phyloP scores from a whole-genome alignment of 2,329 filamentous ascomycete species.

The Aphanoascus verrucosus region DNA sequence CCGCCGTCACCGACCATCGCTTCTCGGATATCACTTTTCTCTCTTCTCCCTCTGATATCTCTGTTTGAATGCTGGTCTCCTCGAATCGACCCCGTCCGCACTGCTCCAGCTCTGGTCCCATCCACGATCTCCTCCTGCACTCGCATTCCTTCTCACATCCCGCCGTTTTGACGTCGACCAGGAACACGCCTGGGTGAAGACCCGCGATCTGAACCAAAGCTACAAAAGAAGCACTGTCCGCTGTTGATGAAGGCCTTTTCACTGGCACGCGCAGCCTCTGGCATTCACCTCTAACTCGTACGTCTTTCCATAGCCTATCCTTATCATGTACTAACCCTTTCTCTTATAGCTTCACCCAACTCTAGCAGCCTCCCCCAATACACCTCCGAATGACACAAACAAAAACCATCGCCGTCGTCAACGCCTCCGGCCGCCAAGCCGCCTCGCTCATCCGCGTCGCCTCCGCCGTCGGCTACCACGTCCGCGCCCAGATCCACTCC shows the following conservation, averaged over 20 bases:
- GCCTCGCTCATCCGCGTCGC: slow-evolving; percentile 91
- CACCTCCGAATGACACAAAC: slow-evolving; percentile 32
- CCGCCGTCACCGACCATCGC: too few species aligned
- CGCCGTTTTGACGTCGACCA: slow-evolving; percentile 6
- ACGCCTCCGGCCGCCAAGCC: slow-evolving; percentile 89
- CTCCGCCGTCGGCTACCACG: slow-evolving; percentile 83
- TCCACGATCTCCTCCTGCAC: not conserved
- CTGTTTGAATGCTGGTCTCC: too few species aligned
- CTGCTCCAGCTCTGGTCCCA: not conserved
- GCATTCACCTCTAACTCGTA: not conserved
- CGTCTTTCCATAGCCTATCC: not conserved
- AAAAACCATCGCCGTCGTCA: slow-evolving; percentile 84
- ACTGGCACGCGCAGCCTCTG: not conserved
- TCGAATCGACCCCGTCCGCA: not conserved
- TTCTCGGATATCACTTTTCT: too few species aligned
- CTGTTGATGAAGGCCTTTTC: not conserved
- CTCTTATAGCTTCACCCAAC: not conserved
- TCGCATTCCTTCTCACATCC: not conserved
- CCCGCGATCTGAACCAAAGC: not conserved
- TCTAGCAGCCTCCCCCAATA: not conserved
- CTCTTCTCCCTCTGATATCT: too few species aligned
- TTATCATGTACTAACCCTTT: not conserved
- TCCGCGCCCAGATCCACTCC: slow-evolving; percentile 83
- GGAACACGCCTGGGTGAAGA: not conserved
- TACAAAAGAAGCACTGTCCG: not conserved